Conservation (phyloP, 2,329 filamentous ascomycete genomes). For the Paracoccidioides brasiliensis region DNA sequence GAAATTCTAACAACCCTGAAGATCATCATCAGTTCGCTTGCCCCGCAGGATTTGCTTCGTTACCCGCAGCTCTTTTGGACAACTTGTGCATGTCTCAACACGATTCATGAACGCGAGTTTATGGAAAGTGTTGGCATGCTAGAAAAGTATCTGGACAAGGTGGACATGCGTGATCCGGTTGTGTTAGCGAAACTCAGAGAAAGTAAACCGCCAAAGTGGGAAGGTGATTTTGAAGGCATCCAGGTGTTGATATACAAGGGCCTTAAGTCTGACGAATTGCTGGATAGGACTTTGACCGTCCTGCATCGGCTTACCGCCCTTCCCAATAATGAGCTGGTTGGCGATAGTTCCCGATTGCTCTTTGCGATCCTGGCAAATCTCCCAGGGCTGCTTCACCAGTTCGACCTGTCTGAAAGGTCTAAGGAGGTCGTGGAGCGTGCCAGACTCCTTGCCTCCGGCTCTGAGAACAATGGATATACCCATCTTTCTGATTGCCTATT, state of each 20-base stretch:
- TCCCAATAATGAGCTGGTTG: constrained; percentile 67
- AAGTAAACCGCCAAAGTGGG: constrained; percentile 74
- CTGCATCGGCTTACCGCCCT: constrained; percentile 67
- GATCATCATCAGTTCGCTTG: constrained; percentile 75
- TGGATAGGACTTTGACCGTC: constrained; percentile 62
- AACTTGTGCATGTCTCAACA: constrained; percentile 88
- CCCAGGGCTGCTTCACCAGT: constrained; percentile 66
- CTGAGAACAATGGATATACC: constrained; percentile 56
- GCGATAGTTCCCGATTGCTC: constrained; percentile 67
- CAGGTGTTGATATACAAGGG: constrained; percentile 84
- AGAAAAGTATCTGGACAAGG: constrained; percentile 67
- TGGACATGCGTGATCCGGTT: constrained; percentile 60
- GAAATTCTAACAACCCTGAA: constrained; percentile 92
- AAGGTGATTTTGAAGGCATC: constrained; percentile 74
- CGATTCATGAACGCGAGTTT: constrained; percentile 91
- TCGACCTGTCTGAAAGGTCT: constrained; percentile 49
- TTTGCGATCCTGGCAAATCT: constrained; percentile 87
- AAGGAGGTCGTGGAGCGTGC: constrained; percentile 48
- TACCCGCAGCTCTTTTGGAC: constrained; percentile 98
- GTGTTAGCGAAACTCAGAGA: constrained; percentile 62
- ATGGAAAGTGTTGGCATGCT: constrained; percentile 86
- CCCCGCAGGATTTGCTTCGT: constrained; percentile 64
- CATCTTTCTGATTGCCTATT: constrained; percentile 57
- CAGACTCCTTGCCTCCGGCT: constrained; percentile 55
- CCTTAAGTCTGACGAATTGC: constrained; percentile 69